These are phyloP conservation scores for Clarireedia hainanense DNA, from an alignment of 2,329 filamentous ascomycete species.

Conservation along the genomic window DNA sequence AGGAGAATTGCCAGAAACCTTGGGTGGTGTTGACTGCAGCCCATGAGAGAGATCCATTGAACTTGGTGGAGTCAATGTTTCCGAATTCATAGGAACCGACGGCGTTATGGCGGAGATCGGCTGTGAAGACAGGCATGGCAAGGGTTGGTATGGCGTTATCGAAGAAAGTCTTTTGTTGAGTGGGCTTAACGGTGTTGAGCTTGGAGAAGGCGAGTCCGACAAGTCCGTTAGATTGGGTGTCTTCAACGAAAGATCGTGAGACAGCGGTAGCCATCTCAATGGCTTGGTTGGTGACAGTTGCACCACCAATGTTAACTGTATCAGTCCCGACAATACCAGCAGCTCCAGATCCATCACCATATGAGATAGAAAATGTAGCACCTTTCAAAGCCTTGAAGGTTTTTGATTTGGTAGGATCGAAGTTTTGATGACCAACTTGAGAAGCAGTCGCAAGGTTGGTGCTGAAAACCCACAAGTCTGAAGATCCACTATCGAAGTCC, in stretches of 20 bases:
- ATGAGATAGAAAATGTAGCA: conserved; percentile 29
- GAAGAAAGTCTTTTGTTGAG: conserved; percentile 31
- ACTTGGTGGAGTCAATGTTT: conserved; percentile 44
- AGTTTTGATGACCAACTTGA: conserved; percentile 27
- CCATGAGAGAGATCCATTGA: conserved; percentile 46
- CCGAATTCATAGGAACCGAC: conserved; percentile 49
- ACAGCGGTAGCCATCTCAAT: conserved; percentile 30
- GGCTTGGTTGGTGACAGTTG: conserved; percentile 28
- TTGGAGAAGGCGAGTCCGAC: conserved; percentile 48
- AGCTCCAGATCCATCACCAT: conserved; percentile 34
- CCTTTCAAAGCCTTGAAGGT: conserved; percentile 25
- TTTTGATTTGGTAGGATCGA: conserved; percentile 25
- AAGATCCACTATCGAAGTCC: conserved; percentile 30
- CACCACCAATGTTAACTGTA: conserved; percentile 30
- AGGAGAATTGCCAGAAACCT: conserved; percentile 51
- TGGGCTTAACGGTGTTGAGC: conserved; percentile 30
- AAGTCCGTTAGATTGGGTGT: conserved; percentile 45
- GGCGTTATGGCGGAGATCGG: conserved; percentile 39
- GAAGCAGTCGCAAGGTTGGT: conserved; percentile 25
- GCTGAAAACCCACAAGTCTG: conserved; percentile 32
- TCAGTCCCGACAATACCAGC: conserved; percentile 31
- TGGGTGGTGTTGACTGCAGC: conserved; percentile 39
- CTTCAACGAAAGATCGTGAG: conserved; percentile 29
- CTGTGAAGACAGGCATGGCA: conserved; percentile 52
- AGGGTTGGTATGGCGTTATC: conserved; percentile 27